Base-by-base conservation (phyloP, 139 green algal species). In the Closterium sp. region DNA sequence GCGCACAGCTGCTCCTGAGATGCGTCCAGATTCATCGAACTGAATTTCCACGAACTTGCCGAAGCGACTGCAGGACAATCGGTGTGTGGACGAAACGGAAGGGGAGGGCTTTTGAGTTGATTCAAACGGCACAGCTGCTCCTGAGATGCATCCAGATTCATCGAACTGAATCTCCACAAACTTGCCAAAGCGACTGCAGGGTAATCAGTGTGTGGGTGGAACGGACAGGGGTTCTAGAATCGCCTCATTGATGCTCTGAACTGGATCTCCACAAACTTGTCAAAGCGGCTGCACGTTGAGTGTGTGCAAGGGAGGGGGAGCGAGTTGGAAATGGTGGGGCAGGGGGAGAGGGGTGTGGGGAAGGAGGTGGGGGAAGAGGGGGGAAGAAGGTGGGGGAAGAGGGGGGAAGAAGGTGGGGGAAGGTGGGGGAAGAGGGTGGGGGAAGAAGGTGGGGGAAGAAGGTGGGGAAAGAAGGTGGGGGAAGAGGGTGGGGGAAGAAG, bases 31-130 rank as follows among this genome's bases (percentile, higher is more conserved):
- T 28, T 89, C 76, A 55, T 95, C 91, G 96, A 99, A 99, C 93
- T 99, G 98, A 90, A 99, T 98, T 94, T 99, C 97, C n/a, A 98
- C 96, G 91, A 99, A 99, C 95, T 99, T 99, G 25, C 98, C 98
- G 92, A 99, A 99, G 30, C 98, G 96, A 6, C 95, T 98, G 91
- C 33, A 92, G 10, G 16, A 76, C 55, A 76, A 12, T 21, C 21
- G 43, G 7, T 21, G 9, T 25, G n/a, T n/a, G n/a, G n/a, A n/a
- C n/a, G n/a, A n/a, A n/a, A n/a, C n/a, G n/a, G n/a, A n/a, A n/a
- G n/a, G n/a, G n/a, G n/a, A n/a, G n/a, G n/a, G n/a, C n/a, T n/a
- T n/a, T n/a, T n/a, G n/a, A n/a, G n/a, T n/a, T n/a, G n/a, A n/a
- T n/a, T n/a, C n/a, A n/a, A n/a, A n/a, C n/a, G n/a, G 83, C 34